A percentile compares a stretch with the other conserved stretches of the same genome.
Evolutionary conservation across 192 early-diverging fungal genomes (phyloP).

Genomic region (Coemansia sp.): DNA sequence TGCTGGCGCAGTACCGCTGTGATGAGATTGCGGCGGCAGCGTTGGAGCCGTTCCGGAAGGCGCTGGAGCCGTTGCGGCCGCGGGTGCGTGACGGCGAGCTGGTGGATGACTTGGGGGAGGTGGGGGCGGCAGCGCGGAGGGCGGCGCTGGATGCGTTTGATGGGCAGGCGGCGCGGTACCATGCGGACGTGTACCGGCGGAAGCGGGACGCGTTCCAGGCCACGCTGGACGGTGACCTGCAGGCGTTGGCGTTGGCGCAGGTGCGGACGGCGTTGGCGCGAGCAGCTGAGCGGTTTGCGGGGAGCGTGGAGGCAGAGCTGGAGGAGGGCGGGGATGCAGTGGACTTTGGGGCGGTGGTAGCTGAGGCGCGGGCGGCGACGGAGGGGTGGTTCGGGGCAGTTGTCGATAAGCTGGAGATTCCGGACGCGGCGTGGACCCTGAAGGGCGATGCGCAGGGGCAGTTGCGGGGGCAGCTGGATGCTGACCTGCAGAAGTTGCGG

Average conservation of each 20-base stretch:
- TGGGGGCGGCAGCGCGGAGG: constrained; percentile 53
- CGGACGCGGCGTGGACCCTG: constrained; percentile 26
- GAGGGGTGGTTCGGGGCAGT: constrained; percentile 10
- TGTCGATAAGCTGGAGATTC: constrained; percentile 11
- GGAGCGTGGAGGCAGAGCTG: constrained; percentile 33
- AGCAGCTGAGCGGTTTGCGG: constrained; percentile 63
- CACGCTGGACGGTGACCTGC: constrained; percentile 69
- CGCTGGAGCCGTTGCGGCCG: constrained; percentile 57
- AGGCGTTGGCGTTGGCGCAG: constrained; percentile 78
- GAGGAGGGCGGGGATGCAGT: constrained; percentile 31
- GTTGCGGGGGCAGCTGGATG: constrained; percentile 18
- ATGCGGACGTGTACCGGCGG: constrained; percentile 77
- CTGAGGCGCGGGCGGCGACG: constrained; percentile 12
- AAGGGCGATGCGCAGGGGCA: constrained; percentile 20
- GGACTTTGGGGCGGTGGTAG: constrained; percentile 53
- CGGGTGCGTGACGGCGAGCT: constrained; percentile 76
- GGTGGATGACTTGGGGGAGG: constrained; percentile 65
- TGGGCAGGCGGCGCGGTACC: constrained; percentile 84
- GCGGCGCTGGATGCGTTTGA: constrained; percentile 74
- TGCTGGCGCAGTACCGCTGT: constrained; percentile 96
- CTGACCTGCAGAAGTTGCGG: constrained; percentile 29
- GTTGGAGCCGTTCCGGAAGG: constrained; percentile 62
- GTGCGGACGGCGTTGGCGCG: constrained; percentile 79
- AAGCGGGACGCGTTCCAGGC: constrained; percentile 78
- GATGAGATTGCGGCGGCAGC: constrained; percentile 86